Evolutionary conservation across 140 eudicot species (phyloP), one percentile per base, ranked within the genome.

Genomic region (Cichorium intybus): DNA sequence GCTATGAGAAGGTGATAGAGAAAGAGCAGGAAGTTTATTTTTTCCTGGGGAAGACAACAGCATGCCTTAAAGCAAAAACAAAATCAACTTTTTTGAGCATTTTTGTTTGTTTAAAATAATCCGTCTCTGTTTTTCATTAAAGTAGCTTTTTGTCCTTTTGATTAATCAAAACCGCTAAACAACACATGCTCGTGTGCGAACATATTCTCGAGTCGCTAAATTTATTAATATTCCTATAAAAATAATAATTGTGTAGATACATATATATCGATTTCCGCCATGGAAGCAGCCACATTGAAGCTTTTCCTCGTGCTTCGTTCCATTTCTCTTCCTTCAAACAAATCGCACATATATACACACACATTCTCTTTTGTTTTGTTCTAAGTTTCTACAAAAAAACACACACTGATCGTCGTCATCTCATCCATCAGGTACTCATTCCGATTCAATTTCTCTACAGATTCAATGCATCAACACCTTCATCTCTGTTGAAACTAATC

Each of bases 81-180:
- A 74, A 74, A 66, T 27, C 37, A 20, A 66, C 74, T 66, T 74
- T 74, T 74, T 46, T 64, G 55, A 64, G 31, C 23, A 10, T 12
- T 20, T 49, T 50, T 21, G 22, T 49, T 49, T 64, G 28, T 17
- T 12, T 55, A 5, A 41, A 60, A 10, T 55, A 68, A 55, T 41
- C 57, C 18, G n/a, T 28, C 62, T 51, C 56, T 50, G 76, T 71
- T 71, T 61, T 12, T 21, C 65, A 72, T 74, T 74, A 74, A 74
- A 74, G 79, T 66, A 15, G 74, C 79, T 66, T 74, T 74, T 74
- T 74, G 79, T 74, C 79, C 74, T 74, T 74, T 74, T 74, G 79
- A 74, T 74, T 74, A 74, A 66, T 65, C 53, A 58, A 74, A 74
- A 49, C 50, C 74, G 79, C 79, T 74, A 74, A 74, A 74, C 79